A percentile compares a stretch with the other conserved stretches of the same genome.
These are phyloP conservation scores for Cadophora luteo-olivacea DNA, from an alignment of 2,329 filamentous ascomycete genomes.

Conservation along the genomic window DNA sequence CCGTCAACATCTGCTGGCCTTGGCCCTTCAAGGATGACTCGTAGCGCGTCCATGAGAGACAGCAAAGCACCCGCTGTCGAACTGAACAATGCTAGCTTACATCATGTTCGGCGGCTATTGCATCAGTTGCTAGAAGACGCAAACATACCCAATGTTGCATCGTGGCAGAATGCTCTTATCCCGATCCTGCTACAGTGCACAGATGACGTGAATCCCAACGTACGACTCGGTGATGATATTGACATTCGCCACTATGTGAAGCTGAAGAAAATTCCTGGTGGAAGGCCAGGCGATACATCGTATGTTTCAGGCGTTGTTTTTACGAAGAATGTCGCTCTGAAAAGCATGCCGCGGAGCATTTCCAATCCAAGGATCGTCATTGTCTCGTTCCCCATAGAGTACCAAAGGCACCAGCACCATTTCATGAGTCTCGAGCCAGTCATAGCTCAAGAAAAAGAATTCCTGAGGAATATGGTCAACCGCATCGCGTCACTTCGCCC, in stretches of 20 bases:
- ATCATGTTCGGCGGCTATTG: conserved; percentile 86
- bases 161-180: conserved; percentile 90
- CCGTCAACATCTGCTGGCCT: conserved; percentile 33
- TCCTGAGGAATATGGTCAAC: conserved; percentile 87
- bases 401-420: conserved; percentile 88
- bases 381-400: conserved; percentile 94
- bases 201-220: conserved; percentile 92
- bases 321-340: conserved; percentile 93
- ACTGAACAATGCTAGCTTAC: conserved; percentile 84
- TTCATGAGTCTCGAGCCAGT: conserved; percentile 99
- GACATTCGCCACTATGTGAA: conserved; percentile 98
- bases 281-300: conserved; percentile 87
- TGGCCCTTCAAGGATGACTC: conserved; percentile 59
- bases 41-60: conserved; percentile 84
- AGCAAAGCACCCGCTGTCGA: conserved; percentile 77
- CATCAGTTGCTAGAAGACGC: conserved; percentile 83
- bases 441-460: conserved; percentile 95
- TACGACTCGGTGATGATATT: conserved; percentile 90
- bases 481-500: conserved; percentile 87
- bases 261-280: conserved; percentile 93
- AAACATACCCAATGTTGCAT: conserved; percentile 71
- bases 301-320: conserved; percentile 98
- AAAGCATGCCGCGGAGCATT: conserved; percentile 93
- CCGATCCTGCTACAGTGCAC: conserved; percentile 91
- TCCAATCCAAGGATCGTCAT: conserved; percentile 85